A percentile compares a stretch with the other conserved stretches of the same genome.
Conservation (phyloP, 331 rosid species). For the Cydonia oblonga region DNA sequence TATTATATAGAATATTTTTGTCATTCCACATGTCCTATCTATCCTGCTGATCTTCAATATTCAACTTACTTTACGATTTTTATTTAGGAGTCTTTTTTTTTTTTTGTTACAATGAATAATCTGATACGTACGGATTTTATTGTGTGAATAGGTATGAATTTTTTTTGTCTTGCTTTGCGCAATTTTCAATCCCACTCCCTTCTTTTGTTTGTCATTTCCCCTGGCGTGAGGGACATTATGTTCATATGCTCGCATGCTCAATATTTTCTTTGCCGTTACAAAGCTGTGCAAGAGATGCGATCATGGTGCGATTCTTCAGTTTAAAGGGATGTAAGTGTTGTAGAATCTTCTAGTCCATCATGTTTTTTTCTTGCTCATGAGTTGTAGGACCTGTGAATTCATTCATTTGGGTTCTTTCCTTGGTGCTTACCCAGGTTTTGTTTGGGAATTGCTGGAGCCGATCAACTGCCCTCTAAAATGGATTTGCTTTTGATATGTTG, state of each 20-base stretch:
- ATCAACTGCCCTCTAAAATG: not conserved
- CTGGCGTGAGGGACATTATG: constrained; percentile 43
- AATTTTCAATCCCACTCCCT: constrained; percentile 11
- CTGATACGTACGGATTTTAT: not conserved
- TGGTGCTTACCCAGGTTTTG: not conserved
- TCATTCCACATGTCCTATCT: not conserved
- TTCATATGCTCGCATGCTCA: constrained; percentile 35
- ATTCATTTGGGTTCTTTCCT: not conserved
- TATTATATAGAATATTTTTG: not conserved
- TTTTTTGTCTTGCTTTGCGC: not conserved
- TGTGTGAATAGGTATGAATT: not conserved
- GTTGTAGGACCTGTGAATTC: not conserved
- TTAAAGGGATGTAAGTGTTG: not conserved
- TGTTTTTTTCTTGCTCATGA: too few species aligned
- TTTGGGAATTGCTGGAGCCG: constrained; percentile 2
- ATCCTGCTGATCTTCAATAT: not conserved
- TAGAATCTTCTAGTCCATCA: too few species aligned
- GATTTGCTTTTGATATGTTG: not conserved
- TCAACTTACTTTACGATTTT: not conserved
- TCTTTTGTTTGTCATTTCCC: constrained; percentile 20
- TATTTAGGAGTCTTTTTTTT: not conserved
- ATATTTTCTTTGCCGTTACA: constrained; percentile 23
- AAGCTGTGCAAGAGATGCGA: constrained; percentile 24
- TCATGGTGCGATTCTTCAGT: constrained; percentile 19
- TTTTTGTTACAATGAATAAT: not conserved